phyloP scores from a whole-genome alignment of 2,329 filamentous ascomycete species.

The Westerdykella aurantiaca region DNA sequence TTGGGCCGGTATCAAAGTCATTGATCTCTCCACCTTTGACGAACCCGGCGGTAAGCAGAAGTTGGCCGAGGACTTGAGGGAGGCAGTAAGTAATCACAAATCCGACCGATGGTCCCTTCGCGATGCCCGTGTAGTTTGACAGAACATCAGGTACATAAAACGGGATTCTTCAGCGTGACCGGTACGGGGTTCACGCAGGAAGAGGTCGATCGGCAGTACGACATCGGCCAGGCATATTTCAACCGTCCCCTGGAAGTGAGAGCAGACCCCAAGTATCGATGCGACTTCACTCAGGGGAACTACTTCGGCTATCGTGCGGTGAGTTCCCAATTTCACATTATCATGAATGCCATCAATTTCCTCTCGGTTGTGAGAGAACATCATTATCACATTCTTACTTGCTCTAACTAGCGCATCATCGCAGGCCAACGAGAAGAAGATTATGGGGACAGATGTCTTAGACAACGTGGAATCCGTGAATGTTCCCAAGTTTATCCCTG shows the following conservation, averaged over 20 bases:
- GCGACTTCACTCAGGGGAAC: constrained; percentile 26
- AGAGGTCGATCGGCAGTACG: constrained; percentile 28
- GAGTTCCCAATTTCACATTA: constrained; percentile 2
- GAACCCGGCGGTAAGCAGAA: constrained; percentile 50
- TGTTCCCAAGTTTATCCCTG: constrained; percentile 28
- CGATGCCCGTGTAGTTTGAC: background rate
- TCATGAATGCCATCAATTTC: background rate
- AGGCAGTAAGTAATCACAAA: constrained; percentile 39
- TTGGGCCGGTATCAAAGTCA: constrained; percentile 27
- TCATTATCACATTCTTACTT: background rate
- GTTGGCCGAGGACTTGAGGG: constrained; percentile 50
- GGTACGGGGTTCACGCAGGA: constrained; percentile 27
- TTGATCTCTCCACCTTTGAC: constrained; percentile 48
- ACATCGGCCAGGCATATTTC: constrained; percentile 29
- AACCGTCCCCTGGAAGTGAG: constrained; percentile 27
- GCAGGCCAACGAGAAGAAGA: constrained; percentile 24
- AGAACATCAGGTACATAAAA: constrained; percentile 17
- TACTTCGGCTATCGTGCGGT: constrained; percentile 30
- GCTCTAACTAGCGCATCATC: background rate
- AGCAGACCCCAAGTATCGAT: constrained; percentile 22
- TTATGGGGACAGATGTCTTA: constrained; percentile 23
- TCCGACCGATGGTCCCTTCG: background rate
- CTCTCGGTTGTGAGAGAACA: background rate
- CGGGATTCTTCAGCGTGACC: constrained; percentile 29
- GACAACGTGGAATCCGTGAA: constrained; percentile 30